These are phyloP conservation scores for Crotalaria pallida DNA, from an alignment of 306 rosid species.

Conservation along the genomic window DNA sequence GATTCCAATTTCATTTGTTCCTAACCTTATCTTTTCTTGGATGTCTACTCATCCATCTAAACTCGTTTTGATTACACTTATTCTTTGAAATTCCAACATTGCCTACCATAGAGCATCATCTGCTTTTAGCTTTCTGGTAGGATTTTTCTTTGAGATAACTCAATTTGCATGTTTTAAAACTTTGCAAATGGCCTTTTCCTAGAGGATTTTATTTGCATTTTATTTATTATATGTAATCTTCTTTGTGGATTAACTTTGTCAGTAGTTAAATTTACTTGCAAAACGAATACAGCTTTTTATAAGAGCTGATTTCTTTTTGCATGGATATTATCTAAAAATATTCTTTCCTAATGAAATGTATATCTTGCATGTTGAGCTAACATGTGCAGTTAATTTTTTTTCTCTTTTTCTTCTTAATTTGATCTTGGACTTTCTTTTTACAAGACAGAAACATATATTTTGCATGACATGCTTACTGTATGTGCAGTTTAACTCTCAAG, in stretches of 20 bases:
- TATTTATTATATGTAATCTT: neutral
- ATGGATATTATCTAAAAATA: no score
- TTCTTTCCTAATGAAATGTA: no score
- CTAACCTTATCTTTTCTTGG: neutral
- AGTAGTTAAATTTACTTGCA: neutral
- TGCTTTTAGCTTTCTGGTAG: neutral
- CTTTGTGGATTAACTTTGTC: neutral
- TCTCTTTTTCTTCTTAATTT: constrained; percentile 40
- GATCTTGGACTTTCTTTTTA: constrained; percentile 23
- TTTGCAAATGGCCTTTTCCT: neutral
- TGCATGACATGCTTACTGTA: constrained; percentile 1
- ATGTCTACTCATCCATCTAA: neutral
- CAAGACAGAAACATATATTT: neutral
- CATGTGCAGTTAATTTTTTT: constrained; percentile 36
- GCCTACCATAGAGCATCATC: neutral
- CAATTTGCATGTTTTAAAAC: neutral
- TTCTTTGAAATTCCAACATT: neutral
- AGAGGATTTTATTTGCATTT: neutral
- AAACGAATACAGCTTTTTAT: neutral
- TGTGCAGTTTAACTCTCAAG: constrained; percentile 55
- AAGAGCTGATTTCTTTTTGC: neutral
- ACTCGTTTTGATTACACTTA: neutral
- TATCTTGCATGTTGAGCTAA: neutral
- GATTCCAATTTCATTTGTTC: neutral
- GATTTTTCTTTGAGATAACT: neutral